These are phyloP conservation scores for Rutstroemia sp. DNA, from an alignment of 2,329 filamentous ascomycete genomes.

Conservation along the genomic window DNA sequence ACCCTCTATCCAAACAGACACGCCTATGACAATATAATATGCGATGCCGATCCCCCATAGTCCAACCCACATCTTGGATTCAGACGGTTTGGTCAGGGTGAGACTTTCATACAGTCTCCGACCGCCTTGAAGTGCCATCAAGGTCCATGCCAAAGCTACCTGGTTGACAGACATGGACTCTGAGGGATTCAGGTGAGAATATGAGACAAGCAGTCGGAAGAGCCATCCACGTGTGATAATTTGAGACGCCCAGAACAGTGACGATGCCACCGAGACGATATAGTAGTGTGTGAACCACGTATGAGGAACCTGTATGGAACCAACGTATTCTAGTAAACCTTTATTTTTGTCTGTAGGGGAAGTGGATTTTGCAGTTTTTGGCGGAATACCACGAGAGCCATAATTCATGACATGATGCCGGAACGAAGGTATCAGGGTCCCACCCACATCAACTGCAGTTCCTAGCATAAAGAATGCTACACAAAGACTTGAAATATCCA, in stretches of 20 bases:
- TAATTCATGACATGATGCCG: constrained; percentile 27
- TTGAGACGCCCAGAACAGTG: constrained; percentile 67
- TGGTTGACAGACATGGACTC: constrained; percentile 52
- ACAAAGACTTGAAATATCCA: constrained; percentile 22
- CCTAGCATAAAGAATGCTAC: constrained; percentile 25
- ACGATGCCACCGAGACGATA: constrained; percentile 58
- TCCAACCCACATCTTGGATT: constrained; percentile 73
- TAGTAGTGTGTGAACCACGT: constrained; percentile 90
- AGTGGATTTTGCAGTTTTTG: constrained; percentile 1
- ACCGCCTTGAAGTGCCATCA: constrained; percentile 69
- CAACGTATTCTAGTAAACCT: constrained; percentile 16
- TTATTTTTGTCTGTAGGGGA: not conserved
- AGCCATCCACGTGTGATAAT: constrained; percentile 46
- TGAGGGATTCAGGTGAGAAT: constrained; percentile 14
- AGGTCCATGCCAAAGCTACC: constrained; percentile 56
- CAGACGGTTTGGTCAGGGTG: constrained; percentile 53
- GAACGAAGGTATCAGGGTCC: constrained; percentile 25
- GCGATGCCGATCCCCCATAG: constrained; percentile 73
- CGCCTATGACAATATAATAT: constrained; percentile 68
- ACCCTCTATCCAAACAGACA: constrained; percentile 81
- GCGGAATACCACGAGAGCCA: constrained; percentile 21
- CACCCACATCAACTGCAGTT: constrained; percentile 21
- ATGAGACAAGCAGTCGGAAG: constrained; percentile 42
- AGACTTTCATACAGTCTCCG: constrained; percentile 73
- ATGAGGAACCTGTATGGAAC: constrained; percentile 59